Percentiles rank a stretch among this genome's conserved stretches.
phyloP scores from a whole-genome alignment of 2,329 filamentous ascomycete species.

The Periconia digitata region DNA sequence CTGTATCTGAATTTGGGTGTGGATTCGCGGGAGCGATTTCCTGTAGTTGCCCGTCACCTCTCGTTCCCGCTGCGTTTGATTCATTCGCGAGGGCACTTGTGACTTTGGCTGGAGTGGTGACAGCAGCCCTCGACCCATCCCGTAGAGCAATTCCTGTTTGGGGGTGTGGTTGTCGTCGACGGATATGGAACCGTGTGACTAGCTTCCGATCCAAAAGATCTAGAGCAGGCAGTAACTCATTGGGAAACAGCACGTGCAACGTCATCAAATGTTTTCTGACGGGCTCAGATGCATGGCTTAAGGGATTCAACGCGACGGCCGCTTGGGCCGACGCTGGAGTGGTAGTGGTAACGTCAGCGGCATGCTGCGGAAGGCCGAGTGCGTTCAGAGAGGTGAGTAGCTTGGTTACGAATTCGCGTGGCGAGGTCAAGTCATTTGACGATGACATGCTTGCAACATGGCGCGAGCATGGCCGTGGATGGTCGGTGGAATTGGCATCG shows the following conservation, averaged over 20 bases:
- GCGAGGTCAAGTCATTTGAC: slow-evolving; percentile 14
- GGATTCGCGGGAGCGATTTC: no score
- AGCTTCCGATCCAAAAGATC: slow-evolving; percentile 82
- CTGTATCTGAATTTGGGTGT: not conserved
- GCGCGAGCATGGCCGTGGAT: slow-evolving; percentile 4
- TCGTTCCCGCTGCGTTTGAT: no score
- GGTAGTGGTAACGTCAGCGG: slow-evolving; percentile 3
- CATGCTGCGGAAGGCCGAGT: not conserved
- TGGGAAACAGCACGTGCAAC: slow-evolving; percentile 82
- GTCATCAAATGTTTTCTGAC: slow-evolving; percentile 64
- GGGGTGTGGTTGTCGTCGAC: not conserved
- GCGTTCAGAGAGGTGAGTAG: slow-evolving; percentile 30
- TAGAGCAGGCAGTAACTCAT: slow-evolving; percentile 77
- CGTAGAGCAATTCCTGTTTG: not conserved
- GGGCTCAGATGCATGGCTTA: slow-evolving; percentile 27
- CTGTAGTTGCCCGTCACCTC: no score
- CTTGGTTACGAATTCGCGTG: slow-evolving; percentile 37
- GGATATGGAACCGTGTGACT: slow-evolving; percentile 56
- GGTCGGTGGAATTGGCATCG: slow-evolving; percentile 2
- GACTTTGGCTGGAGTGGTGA: no score
- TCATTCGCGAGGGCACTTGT: no score
- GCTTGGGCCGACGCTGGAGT: slow-evolving; percentile 1
- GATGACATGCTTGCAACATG: slow-evolving; percentile 12
- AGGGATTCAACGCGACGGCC: slow-evolving; percentile 46
- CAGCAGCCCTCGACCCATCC: not conserved